Evolutionary conservation across 495 filamentous ascomycete genomes (phyloP), one percentile per base, ranked within the genome.

Genomic region (Penicillium atrosanguineum): DNA sequence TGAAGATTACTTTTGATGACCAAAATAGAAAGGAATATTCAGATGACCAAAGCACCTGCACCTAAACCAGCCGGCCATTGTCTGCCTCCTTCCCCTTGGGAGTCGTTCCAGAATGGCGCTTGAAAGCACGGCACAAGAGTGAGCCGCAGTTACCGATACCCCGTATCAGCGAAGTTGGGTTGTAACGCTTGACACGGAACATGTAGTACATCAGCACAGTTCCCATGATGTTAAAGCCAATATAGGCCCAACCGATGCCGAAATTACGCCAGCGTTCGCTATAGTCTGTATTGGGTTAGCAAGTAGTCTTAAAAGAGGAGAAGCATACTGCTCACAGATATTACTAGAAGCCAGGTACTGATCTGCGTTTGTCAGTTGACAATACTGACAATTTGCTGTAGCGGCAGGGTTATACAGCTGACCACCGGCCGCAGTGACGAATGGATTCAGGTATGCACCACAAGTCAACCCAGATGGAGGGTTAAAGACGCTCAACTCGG

Each of bases 1-100:
- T 34, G 12, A 31, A 31, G 1, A 9, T 9, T 31, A 31, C 28
- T 6, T 31, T 31, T 6, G 11, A 31, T 31, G 1, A 31, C 28
- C 11, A 31, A 9, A 9, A 31, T 9, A 31, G 28, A 1, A 34
- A 19, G 6, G 14, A 39, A 31, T 7, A 39, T n/a, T 20, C 7
- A 9, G 18, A 40, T 19, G 16, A 20, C 38, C 19, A 40, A 39
- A 26, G 25, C 16, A 20, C 3, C 2, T 7, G 14, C 7, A 7
- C 3, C 44, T 54, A 71, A 44, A 62, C 63, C 48, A 73, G 50
- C 23, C 69, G 57, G 5, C 72, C 72, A 58, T 75, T 73, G 19
- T 71, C 64, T 8, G 84, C 83, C 36, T 85, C 84, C 54, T 79
- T 79, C 37, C 80, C 83, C 54, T 81, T 79, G n/a, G 83, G 84